Evolutionary conservation across 108 stramenopile genomes (phyloP), one percentile per base, ranked within the genome.

Genomic region (Mayamaea pseudoterrestris): DNA sequence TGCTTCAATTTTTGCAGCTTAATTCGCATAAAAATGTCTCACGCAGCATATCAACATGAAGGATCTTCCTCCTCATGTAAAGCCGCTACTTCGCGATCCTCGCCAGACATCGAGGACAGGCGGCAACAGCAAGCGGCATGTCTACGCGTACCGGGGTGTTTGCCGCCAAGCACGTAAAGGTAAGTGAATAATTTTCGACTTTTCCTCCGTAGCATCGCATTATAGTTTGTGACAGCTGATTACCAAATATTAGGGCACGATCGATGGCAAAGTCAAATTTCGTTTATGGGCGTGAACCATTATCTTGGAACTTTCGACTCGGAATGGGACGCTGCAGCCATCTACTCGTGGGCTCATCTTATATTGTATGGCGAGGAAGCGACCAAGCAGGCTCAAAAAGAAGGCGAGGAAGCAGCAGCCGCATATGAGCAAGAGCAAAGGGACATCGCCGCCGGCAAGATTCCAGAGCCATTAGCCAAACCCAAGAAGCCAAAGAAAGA

Each of bases 311-410:
- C 89, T 1, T 90, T 85, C 52, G 89, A 90, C 63, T 73, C 76
- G 4, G 89, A 90, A 53, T 90, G 83, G 83, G 89, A 90, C 56
- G 89, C 89, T 20, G 89, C 89, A 20, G 89, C 89, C 27, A 73
- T 85, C 22, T 90, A 90, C 51, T 74, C 35, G 20, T 47, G 47
- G 47, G 47, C 47, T 28, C 47, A 47, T 30, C 47, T 47, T 30
- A 47, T 47, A 4, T 43, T 85, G 16, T 90, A 90, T 51, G 89
- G 89, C 12, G 83, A 85, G 47, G 89, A 85, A 34, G 89, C 83
- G 8, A 90, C 89, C 3, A 68, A 61, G 44, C 67, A 78, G 55
- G 89, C 89, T 29, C 83, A 83, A 50, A 61, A 63, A 21, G 89
- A 90, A 59, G 89, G 89, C 5, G 89, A 90, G 60, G 89, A 85